phyloP scores from a whole-genome alignment of 257 asterid species.

The Ehretia macrophylla region DNA sequence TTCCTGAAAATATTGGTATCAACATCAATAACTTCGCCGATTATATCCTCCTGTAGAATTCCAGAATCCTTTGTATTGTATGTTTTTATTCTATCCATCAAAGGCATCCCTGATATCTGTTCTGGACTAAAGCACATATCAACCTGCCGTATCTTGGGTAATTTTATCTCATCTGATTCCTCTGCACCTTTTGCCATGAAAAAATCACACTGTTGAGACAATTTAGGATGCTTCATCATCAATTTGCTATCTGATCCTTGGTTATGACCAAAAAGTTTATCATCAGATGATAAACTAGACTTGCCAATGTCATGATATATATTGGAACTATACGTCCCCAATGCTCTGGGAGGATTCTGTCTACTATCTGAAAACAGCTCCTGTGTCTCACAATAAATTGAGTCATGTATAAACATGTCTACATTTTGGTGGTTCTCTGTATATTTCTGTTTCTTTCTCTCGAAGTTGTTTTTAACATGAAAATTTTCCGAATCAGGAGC shows the following conservation, averaged over 20 bases:
- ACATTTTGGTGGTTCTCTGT: conserved; percentile 26
- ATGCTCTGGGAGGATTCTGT: conserved; percentile 35
- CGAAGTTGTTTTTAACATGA: conserved; percentile 36
- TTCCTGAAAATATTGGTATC: conserved; percentile 36
- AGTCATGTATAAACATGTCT: conserved; percentile 31
- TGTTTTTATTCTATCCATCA: conserved; percentile 22
- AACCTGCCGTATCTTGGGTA: conserved; percentile 23
- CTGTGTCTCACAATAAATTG: conserved; percentile 36
- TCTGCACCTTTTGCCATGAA: conserved; percentile 37
- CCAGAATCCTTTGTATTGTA: conserved; percentile 33
- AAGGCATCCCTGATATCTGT: conserved; percentile 31
- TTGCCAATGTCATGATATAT: conserved; percentile 32
- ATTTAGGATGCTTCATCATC: conserved; percentile 26
- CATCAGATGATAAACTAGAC: conserved; percentile 38
- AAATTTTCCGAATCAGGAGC: conserved; percentile 53
- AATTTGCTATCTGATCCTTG: conserved; percentile 29
- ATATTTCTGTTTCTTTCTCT: conserved; percentile 52
- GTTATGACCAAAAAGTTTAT: conserved; percentile 24
- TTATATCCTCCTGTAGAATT: conserved; percentile 33
- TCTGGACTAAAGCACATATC: conserved; percentile 35
- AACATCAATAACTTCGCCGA: conserved; percentile 72
- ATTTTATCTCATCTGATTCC: conserved; percentile 32
- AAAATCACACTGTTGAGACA: conserved; percentile 34
- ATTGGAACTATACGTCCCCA: conserved; percentile 36
- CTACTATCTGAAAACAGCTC: conserved; percentile 36